Evolutionary conservation across 1,284 basidiomycete genomes (phyloP).

Genomic region (Pseudozyma sp.): DNA sequence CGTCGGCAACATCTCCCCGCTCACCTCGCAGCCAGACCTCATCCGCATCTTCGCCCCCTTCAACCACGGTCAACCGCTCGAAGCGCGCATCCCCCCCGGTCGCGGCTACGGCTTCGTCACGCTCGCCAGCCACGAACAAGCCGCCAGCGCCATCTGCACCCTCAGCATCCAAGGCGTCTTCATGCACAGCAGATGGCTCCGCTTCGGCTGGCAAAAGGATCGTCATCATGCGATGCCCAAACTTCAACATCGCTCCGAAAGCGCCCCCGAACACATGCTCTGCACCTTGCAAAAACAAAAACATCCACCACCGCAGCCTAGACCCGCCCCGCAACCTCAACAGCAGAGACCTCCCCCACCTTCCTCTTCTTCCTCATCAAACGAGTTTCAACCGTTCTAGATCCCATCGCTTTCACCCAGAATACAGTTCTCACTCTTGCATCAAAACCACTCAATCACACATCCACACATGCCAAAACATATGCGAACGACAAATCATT

Average conservation of each 20-base stretch:
- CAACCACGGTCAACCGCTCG: constrained; percentile 84
- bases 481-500: too few species aligned
- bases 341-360: background rate
- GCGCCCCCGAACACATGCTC: constrained; percentile 12
- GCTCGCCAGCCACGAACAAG: constrained; percentile 95
- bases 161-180: constrained; percentile 83
- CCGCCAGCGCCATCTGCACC: constrained; percentile 94
- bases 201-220: constrained; percentile 98
- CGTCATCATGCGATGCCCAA: constrained; percentile 8
- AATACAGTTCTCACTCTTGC: background rate
- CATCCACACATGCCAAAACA: background rate
- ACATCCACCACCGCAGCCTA: background rate
- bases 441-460: too few species aligned
- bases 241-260: constrained; percentile 11
- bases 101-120: constrained; percentile 98
- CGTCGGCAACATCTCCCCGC: constrained; percentile 96
- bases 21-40: constrained; percentile 92
- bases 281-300: constrained; percentile 4
- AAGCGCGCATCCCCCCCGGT: constrained; percentile 85
- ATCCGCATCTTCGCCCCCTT: constrained; percentile 96
- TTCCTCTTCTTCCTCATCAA: constrained; percentile 7
- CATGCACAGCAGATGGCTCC: constrained; percentile 93
- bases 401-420: background rate
- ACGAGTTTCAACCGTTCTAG: constrained; percentile 25
- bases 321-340: background rate